Evolutionary conservation across 176 grass and related monocot species (phyloP), one percentile per base, ranked within the genome.

Genomic region (Otatea glauca): DNA sequence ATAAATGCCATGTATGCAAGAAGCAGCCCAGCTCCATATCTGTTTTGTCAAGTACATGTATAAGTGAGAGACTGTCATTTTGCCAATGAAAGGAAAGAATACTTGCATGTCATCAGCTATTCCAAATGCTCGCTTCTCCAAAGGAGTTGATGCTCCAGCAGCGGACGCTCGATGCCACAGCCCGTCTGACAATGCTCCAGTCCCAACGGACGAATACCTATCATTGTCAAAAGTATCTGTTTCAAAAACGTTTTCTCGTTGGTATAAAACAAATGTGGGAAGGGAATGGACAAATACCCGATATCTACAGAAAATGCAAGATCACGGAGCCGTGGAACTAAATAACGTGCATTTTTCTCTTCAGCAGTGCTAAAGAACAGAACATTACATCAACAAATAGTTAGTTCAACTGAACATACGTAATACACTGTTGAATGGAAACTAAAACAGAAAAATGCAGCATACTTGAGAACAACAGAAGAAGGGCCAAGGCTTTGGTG

Each of bases 221-320:
- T 48, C 71, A 84, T 85, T 49, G 20, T 65, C 68, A 60, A 86
- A 56, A 11, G 12, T 27, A 56, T 75, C 3, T 68, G 14, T 74
- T 90, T 49, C 21, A n/a, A 47, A 56, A 35, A 65, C 25, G 16
- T 47, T 64, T 27, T 63, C 34, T 76, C 24, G 15, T 65, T 59
- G 9, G 72, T 37, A 87, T 27, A 50, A 74, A 49, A 55, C 25
- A 80, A 54, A 79, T 32, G 42, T 47, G 59, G 45, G 21, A 68
- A 77, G 50, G 49, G 39, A 76, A 55, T 74, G 62, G 14, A 42
- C 18, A 32, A 61, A 78, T 91, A 98, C 95, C 89, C 88, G 70
- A 95, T 86, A 92, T 98, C 92, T 84, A 98, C 92, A 83, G 95
- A 93, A 88, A 98, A 98, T 14, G 95, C 93, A 70, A 98, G 84